Percentiles rank a stretch among this genome's conserved stretches.
These are phyloP conservation scores for Whalleya microplaca DNA, from an alignment of 2,329 filamentous ascomycete genomes.

Conservation along the genomic window DNA sequence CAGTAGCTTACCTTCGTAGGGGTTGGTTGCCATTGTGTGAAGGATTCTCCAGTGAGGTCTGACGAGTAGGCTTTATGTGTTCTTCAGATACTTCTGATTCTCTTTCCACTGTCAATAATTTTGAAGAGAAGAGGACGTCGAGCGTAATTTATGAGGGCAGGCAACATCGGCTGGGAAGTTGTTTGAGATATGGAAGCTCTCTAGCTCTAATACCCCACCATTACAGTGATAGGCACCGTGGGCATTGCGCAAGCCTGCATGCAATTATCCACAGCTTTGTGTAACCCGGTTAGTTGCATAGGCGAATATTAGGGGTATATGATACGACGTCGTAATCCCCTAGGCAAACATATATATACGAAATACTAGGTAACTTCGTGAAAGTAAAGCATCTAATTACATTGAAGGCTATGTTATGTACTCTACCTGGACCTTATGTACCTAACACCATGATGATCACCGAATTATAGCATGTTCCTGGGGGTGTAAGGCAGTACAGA, in stretches of 20 bases:
- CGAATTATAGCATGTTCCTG: too few species aligned
- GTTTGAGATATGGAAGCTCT: not conserved
- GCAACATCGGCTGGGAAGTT: not conserved
- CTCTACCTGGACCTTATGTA: not conserved
- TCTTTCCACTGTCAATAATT: not conserved
- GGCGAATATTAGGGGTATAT: not conserved
- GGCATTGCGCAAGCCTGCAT: not conserved
- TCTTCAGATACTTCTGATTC: not conserved
- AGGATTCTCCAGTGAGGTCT: constrained; percentile 3
- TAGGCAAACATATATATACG: too few species aligned
- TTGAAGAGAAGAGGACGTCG: not conserved
- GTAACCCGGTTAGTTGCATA: not conserved
- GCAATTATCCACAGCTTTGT: not conserved
- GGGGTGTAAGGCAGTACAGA: too few species aligned
- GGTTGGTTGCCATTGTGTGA: constrained; percentile 37
- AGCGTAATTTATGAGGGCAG: not conserved
- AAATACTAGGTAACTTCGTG: too few species aligned
- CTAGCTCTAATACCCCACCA: not conserved
- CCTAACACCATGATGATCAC: not conserved
- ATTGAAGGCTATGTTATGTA: too few species aligned
- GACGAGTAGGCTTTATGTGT: not conserved
- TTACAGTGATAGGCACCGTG: not conserved
- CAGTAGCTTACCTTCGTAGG: constrained; percentile 37
- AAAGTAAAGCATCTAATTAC: too few species aligned
- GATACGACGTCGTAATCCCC: not conserved